These are phyloP conservation scores for Stylosanthes scabra DNA, from an alignment of 331 rosid species.

Conservation along the genomic window DNA sequence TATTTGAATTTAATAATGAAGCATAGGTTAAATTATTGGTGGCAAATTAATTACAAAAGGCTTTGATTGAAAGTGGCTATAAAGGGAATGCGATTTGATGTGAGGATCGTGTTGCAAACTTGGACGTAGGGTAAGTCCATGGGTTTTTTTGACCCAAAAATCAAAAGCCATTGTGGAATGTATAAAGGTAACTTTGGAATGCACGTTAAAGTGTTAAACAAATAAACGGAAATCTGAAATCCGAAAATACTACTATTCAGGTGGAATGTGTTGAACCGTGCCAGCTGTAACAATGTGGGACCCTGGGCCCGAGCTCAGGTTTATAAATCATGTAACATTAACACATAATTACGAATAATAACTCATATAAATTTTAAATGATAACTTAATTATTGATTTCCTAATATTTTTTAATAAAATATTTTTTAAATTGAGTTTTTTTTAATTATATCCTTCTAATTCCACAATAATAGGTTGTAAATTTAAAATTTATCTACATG, in stretches of 20 bases:
- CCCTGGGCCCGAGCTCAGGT: not conserved
- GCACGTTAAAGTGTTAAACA: not conserved
- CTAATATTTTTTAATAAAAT: no score
- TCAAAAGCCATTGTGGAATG: not conserved
- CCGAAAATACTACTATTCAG: no score
- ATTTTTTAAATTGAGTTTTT: no score
- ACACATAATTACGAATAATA: no score
- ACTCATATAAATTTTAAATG: no score
- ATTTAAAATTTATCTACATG: no score
- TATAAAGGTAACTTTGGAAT: not conserved
- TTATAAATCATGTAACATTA: not conserved
- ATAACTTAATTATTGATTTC: no score
- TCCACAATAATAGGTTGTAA: no score
- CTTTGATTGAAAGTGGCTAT: not conserved
- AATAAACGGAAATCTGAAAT: no score
- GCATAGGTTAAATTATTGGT: constrained; percentile 9
- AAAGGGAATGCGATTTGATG: constrained; percentile 24
- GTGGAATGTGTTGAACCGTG: not conserved
- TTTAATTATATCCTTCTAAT: no score
- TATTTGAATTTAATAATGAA: no score
- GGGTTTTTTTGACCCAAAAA: constrained; percentile 28
- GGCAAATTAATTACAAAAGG: not conserved
- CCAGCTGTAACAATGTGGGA: not conserved
- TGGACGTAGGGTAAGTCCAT: not conserved
- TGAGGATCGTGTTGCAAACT: constrained; percentile 3